These are phyloP conservation scores for Jimgerdemannia flammicorona DNA, from an alignment of 192 early-diverging fungal species.

Conservation along the genomic window DNA sequence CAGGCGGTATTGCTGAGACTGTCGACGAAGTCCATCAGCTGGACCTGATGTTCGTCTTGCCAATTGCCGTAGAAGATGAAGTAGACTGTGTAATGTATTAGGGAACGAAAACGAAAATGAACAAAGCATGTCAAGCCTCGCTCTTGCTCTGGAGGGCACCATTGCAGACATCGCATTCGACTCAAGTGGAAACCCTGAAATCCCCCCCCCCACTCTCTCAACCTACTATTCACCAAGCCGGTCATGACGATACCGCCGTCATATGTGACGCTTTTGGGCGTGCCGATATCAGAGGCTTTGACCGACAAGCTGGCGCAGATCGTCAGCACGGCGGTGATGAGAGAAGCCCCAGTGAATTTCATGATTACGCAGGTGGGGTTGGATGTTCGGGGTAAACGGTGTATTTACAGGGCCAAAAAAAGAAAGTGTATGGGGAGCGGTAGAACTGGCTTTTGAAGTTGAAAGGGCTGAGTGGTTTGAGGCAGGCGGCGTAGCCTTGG, in stretches of 20 bases:
- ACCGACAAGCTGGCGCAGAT: neutral
- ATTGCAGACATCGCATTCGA: too few species aligned
- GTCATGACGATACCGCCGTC: conserved; percentile 21
- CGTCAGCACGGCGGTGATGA: neutral
- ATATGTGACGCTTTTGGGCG: neutral
- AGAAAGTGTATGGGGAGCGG: neutral
- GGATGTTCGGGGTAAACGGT: neutral
- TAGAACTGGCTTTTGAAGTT: too few species aligned
- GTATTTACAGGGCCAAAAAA: neutral
- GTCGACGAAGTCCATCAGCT: neutral
- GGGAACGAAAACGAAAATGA: too few species aligned
- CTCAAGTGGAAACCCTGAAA: neutral
- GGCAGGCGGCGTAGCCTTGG: too few species aligned
- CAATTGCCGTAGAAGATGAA: conserved; percentile 34
- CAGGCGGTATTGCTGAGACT: neutral
- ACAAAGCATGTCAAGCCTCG: neutral
- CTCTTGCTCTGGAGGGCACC: neutral
- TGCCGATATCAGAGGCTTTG: neutral
- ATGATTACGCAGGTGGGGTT: neutral
- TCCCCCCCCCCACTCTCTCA: neutral
- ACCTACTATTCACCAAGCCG: conserved; percentile 28
- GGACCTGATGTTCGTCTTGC: conserved; percentile 1
- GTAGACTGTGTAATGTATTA: conserved; percentile 12
- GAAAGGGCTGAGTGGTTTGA: too few species aligned
- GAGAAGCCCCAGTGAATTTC: neutral